These are phyloP conservation scores for Chlorella variabilis DNA, from an alignment of 163 green algal species.

Conservation along the genomic window DNA sequence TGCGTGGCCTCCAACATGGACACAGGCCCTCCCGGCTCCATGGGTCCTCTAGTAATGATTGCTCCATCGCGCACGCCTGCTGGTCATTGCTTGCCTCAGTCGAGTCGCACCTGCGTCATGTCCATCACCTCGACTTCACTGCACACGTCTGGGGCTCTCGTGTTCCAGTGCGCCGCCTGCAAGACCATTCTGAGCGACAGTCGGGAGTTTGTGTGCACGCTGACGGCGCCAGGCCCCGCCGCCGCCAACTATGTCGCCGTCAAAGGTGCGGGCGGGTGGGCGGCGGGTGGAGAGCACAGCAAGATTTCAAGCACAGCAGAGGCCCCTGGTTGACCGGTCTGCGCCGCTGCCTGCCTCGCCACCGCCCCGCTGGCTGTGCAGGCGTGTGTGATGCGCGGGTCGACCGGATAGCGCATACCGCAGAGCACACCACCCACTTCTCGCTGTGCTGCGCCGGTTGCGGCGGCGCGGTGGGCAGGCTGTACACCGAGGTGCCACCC, in stretches of 20 bases:
- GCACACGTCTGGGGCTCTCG: not conserved
- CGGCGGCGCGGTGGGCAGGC: conserved; percentile 20
- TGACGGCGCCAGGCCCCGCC: conserved; percentile 7
- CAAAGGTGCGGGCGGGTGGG: conserved; percentile 23
- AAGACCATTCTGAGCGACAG: conserved; percentile 39
- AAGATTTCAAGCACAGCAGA: too few relatives aligned
- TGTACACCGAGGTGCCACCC: conserved; percentile 28
- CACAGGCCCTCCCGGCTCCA: too few relatives aligned
- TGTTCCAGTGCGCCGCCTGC: conserved; percentile 42
- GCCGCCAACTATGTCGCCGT: conserved; percentile 6
- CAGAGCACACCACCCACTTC: conserved; percentile 8
- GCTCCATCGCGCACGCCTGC: too few relatives aligned
- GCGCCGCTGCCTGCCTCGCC: too few relatives aligned
- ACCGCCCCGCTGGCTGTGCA: too few relatives aligned
- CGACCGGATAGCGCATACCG: conserved; percentile 25
- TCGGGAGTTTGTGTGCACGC: conserved; percentile 38
- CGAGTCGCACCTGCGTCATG: too few relatives aligned
- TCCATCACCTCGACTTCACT: not conserved
- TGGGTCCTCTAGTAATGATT: too few relatives aligned
- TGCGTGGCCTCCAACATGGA: too few relatives aligned
- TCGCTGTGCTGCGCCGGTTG: conserved; percentile 34
- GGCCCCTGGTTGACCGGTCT: not conserved
- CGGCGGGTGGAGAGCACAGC: too few relatives aligned
- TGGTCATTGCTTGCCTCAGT: too few relatives aligned
- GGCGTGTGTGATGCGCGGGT: conserved; percentile 32